Conservation (phyloP, 495 filamentous ascomycete species). For the Aspergillus sclerotiicarbonarius region DNA sequence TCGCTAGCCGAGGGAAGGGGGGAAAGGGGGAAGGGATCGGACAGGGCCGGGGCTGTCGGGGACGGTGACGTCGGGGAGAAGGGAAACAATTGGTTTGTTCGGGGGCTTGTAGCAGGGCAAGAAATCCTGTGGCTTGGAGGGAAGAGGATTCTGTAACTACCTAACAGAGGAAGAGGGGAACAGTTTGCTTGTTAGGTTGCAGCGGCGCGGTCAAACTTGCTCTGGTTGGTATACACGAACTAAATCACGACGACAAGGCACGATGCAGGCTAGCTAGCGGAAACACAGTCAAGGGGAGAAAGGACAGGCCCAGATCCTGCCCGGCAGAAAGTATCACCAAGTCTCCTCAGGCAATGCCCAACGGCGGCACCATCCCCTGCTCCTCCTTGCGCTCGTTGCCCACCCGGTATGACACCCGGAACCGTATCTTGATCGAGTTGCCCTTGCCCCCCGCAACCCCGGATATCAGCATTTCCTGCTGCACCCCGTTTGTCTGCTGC, state of each 20-base stretch:
- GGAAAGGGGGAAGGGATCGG: background rate
- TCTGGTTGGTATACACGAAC: constrained; percentile 6
- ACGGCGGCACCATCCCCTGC: constrained; percentile 83
- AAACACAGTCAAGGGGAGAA: background rate
- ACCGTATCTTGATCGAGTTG: constrained; percentile 77
- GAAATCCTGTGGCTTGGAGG: background rate
- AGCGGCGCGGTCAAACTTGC: background rate
- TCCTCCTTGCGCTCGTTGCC: constrained; percentile 66
- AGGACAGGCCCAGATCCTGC: background rate
- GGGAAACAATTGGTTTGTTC: background rate
- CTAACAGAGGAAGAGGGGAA: background rate
- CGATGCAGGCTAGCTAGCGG: constrained; percentile 5
- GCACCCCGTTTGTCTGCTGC: constrained; percentile 72
- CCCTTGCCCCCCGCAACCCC: constrained; percentile 71
- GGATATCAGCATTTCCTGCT: constrained; percentile 76
- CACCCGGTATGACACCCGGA: constrained; percentile 78
- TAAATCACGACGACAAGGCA: background rate
- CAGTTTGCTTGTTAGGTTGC: background rate
- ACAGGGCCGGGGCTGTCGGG: background rate
- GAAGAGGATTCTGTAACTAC: too few relatives aligned
- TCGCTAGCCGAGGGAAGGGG: too few relatives aligned
- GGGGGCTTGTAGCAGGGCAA: background rate
- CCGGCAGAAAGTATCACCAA: background rate
- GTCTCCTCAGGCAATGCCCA: constrained; percentile 63
- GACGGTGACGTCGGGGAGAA: background rate